Percentiles rank a stretch among this genome's conserved stretches.
Evolutionary conservation across 2,329 filamentous ascomycete genomes (phyloP).

Genomic region (Penicillium sp.): DNA sequence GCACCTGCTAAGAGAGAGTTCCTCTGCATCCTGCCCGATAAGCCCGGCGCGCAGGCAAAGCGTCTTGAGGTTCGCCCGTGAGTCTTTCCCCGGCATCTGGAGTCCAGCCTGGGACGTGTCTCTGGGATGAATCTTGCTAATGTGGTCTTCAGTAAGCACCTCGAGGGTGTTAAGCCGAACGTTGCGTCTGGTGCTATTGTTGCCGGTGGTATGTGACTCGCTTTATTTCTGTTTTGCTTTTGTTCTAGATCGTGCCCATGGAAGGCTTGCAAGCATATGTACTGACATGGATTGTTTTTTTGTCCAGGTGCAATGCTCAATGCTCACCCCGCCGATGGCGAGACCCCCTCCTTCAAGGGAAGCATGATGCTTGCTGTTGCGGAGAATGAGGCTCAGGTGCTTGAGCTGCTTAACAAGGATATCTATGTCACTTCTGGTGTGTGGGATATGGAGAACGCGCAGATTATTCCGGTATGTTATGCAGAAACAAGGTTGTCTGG

Average conservation of each 20-base stretch:
- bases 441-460: slow-evolving; percentile 73
- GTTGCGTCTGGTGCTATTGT: slow-evolving; percentile 60
- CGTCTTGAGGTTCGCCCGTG: slow-evolving; percentile 53
- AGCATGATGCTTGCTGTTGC: slow-evolving; percentile 69
- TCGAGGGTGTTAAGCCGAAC: slow-evolving; percentile 55
- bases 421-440: slow-evolving; percentile 70
- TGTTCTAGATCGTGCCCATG: not conserved
- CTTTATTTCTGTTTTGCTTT: not conserved
- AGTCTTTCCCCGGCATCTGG: slow-evolving; percentile 12
- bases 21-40: slow-evolving; percentile 68
- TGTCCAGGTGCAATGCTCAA: slow-evolving; percentile 64
- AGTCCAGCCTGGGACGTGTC: not conserved
- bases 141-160: slow-evolving; percentile 48
- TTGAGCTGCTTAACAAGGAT: slow-evolving; percentile 67
- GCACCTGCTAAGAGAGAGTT: slow-evolving; percentile 57
- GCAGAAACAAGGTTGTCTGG: not conserved
- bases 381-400: slow-evolving; percentile 66
- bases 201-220: slow-evolving; percentile 59
- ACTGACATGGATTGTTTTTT: not conserved
- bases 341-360: slow-evolving; percentile 67
- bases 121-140: not conserved
- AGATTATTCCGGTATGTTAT: slow-evolving; percentile 41
- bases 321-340: slow-evolving; percentile 62
- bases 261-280: not conserved
- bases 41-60: slow-evolving; percentile 60